A percentile compares a stretch with the other conserved stretches of the same genome.
These are phyloP conservation scores for Barnettozyma botsteinii DNA, from an alignment of 805 yeast species.

Conservation along the genomic window DNA sequence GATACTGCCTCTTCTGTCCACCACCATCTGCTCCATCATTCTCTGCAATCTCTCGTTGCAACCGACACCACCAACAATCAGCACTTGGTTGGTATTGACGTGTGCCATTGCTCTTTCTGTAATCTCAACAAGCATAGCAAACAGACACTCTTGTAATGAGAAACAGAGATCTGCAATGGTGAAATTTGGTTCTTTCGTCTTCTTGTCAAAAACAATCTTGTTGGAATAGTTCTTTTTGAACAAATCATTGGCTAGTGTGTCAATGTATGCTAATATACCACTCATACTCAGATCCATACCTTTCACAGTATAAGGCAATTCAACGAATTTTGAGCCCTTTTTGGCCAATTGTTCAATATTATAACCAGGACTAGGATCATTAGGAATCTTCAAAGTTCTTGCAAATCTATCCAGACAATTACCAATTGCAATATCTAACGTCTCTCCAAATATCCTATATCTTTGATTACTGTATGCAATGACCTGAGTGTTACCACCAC, in stretches of 20 bases:
- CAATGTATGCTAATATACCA: constrained; percentile 85
- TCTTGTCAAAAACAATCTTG: constrained; percentile 31
- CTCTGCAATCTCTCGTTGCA: constrained; percentile 86
- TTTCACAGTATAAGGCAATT: constrained; percentile 91
- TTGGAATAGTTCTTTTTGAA: constrained; percentile 39
- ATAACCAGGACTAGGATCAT: constrained; percentile 96
- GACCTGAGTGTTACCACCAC: constrained; percentile 98
- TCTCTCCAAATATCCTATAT: constrained; percentile 98
- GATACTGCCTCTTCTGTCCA: constrained; percentile 81
- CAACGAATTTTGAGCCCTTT: constrained; percentile 51
- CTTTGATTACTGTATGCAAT: constrained; percentile 93
- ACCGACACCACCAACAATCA: constrained; percentile 98
- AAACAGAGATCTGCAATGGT: constrained; percentile 87
- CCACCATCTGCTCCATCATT: constrained; percentile 95
- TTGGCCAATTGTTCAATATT: constrained; percentile 94
- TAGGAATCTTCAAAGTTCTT: constrained; percentile 78
- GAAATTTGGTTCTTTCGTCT: constrained; percentile 41
- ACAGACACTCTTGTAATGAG: constrained; percentile 86
- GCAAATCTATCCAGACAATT: constrained; percentile 97
- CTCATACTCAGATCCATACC: constrained; percentile 99
- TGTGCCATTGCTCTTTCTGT: constrained; percentile 99
- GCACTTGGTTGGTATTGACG: constrained; percentile 80
- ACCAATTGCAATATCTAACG: constrained; percentile 95
- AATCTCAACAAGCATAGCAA: constrained; percentile 95
- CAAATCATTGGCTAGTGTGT: constrained; percentile 69